Conservation (phyloP, 306 rosid species). For the Acacia acuminata region DNA sequence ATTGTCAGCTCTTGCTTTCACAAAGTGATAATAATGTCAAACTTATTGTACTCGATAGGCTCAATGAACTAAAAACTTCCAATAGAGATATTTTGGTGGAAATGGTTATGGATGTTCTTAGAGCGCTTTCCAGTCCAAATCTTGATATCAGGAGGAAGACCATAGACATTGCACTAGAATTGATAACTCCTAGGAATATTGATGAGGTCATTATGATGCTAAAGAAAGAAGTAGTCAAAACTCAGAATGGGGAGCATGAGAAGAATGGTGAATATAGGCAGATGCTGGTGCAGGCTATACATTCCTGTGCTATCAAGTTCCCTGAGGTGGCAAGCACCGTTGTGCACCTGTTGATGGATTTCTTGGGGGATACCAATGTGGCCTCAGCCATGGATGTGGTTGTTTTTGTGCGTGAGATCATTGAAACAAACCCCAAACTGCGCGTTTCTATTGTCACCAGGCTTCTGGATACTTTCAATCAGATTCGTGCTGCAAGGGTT, state of each 20-base stretch:
- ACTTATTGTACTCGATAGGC: constrained; percentile 82
- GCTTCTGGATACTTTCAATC: constrained; percentile 88
- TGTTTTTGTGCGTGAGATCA: constrained; percentile 91
- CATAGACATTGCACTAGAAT: constrained; percentile 81
- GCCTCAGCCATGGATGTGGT: constrained; percentile 93
- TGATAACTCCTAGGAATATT: constrained; percentile 75
- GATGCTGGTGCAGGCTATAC: constrained; percentile 93
- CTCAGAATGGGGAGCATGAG: constrained; percentile 46
- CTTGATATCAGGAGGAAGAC: constrained; percentile 90
- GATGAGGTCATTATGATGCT: constrained; percentile 93
- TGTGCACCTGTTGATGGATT: constrained; percentile 96
- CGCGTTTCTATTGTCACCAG: constrained; percentile 85
- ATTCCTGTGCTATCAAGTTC: constrained; percentile 92
- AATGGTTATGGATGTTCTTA: constrained; percentile 87
- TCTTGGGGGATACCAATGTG: constrained; percentile 85
- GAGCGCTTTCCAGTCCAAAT: constrained; percentile 85
- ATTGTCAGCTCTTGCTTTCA: constrained; percentile 76
- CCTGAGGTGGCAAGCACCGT: constrained; percentile 96
- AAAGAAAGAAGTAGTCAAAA: constrained; percentile 93
- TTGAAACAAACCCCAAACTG: constrained; percentile 87
- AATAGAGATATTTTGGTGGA: constrained; percentile 90
- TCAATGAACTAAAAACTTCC: constrained; percentile 73
- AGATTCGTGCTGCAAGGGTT: constrained; percentile 83
- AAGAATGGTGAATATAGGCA: constrained; percentile 98
- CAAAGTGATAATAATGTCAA: constrained; percentile 97